Conservation (phyloP, 1,284 basidiomycete species). For the Tilletia caries region DNA sequence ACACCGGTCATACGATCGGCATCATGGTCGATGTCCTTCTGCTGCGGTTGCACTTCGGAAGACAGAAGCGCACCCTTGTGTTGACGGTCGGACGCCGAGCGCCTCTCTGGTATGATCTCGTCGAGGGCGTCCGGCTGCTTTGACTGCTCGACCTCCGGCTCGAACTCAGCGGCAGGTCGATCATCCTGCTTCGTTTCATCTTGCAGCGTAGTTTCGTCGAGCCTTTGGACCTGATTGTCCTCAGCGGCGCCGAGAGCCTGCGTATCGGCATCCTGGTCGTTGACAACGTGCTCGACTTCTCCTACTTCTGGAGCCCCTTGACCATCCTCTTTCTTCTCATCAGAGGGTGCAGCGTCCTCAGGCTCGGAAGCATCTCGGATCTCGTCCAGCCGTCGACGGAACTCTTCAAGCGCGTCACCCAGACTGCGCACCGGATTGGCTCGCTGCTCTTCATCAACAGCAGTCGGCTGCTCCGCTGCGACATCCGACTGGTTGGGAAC, state of each 20-base stretch:
- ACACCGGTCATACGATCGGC: not conserved
- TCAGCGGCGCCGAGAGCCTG: conserved; percentile 89
- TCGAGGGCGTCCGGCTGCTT: not conserved
- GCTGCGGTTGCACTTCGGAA: conserved; percentile 2
- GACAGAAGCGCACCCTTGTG: not conserved
- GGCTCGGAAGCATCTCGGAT: conserved; percentile 65
- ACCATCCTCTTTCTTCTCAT: conserved; percentile 54
- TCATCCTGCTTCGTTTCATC: conserved; percentile 13
- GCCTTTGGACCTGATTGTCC: conserved; percentile 63
- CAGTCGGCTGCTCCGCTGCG: conserved; percentile 16
- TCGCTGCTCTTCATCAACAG: conserved; percentile 18
- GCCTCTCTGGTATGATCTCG: not conserved
- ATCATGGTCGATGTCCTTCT: not conserved
- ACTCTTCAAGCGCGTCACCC: conserved; percentile 80
- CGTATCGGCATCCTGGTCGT: conserved; percentile 68
- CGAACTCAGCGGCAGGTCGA: too few species aligned
- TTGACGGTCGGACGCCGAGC: not conserved
- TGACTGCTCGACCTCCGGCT: not conserved
- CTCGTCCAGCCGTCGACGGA: conserved; percentile 77
- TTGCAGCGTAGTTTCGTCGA: conserved; percentile 56
- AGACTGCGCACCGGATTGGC: conserved; percentile 72
- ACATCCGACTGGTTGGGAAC: conserved; percentile 18
- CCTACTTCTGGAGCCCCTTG: conserved; percentile 55
- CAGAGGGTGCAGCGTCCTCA: conserved; percentile 51
- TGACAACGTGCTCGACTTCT: conserved; percentile 76